These are phyloP conservation scores for Rhodotorula sphaerocarpa DNA, from an alignment of 768 basidiomycete species.

Conservation along the genomic window DNA sequence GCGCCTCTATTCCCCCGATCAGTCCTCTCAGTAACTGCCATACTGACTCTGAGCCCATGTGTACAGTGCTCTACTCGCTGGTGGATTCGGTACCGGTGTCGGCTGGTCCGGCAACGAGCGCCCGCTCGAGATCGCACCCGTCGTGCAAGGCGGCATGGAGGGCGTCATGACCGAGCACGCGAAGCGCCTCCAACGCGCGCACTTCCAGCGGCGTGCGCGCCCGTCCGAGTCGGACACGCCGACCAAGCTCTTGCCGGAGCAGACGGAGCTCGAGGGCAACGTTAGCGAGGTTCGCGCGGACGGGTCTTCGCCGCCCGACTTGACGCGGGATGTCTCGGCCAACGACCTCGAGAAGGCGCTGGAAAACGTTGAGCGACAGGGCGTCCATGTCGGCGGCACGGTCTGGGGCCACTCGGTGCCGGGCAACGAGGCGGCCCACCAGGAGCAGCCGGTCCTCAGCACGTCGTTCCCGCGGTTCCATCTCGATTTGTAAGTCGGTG, in stretches of 20 bases:
- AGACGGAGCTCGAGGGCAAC: background rate
- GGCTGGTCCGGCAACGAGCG: slow-evolving; percentile 43
- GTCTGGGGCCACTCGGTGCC: slow-evolving; percentile 20
- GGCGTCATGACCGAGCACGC: slow-evolving; percentile 19
- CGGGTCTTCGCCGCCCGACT: background rate
- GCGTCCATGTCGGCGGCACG: slow-evolving; percentile 7
- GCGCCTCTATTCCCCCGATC: background rate
- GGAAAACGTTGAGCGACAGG: background rate
- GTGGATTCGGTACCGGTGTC: slow-evolving; percentile 74
- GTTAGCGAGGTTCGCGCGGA: background rate
- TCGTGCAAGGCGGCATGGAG: slow-evolving; percentile 51
- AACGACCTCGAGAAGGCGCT: slow-evolving; percentile 21
- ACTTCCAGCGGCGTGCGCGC: slow-evolving; percentile 23
- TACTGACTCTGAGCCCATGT: background rate
- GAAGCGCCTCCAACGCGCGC: background rate
- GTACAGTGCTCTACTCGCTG: slow-evolving; percentile 65
- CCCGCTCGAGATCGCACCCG: slow-evolving; percentile 62
- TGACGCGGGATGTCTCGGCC: background rate
- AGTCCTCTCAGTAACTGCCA: background rate
- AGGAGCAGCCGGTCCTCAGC: slow-evolving; percentile 20
- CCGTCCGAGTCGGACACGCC: slow-evolving; percentile 15
- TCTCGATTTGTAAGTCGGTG: slow-evolving; percentile 55
- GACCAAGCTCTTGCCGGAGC: background rate
- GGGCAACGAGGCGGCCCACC: slow-evolving; percentile 1
- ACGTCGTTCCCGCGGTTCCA: slow-evolving; percentile 57